Evolutionary conservation across 495 filamentous ascomycete species (phyloP).

Genomic region (Aspergillus funiculosus): DNA sequence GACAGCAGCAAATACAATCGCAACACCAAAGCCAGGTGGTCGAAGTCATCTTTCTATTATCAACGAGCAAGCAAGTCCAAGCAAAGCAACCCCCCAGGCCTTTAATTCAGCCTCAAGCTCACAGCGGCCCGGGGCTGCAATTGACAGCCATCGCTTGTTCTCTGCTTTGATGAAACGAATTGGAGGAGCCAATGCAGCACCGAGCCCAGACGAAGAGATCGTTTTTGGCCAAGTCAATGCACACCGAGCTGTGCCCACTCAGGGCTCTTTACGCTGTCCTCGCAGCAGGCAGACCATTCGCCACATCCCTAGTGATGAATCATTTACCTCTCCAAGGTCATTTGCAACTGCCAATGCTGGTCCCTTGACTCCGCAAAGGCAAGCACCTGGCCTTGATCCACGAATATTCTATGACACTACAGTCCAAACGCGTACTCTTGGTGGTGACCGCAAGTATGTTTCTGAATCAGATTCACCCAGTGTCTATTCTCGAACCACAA

Average conservation of each 20-base stretch:
- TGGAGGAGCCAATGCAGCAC: conserved; percentile 26
- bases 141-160: conserved; percentile 64
- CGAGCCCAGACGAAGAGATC: conserved; percentile 30
- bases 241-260: conserved; percentile 30
- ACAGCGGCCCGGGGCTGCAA: conserved; percentile 23
- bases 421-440: neutral
- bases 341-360: conserved; percentile 28
- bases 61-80: conserved; percentile 53
- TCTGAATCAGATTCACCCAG: conserved; percentile 39
- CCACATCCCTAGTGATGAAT: conserved; percentile 32
- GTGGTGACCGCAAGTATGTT: conserved; percentile 5
- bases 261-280: conserved; percentile 24
- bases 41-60: conserved; percentile 60
- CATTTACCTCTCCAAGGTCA: conserved; percentile 26
- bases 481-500: conserved; percentile 52
- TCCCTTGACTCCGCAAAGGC: conserved; percentile 20
- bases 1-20: conserved; percentile 45
- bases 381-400: neutral
- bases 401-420: neutral
- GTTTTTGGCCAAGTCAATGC: conserved; percentile 29
- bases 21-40: conserved; percentile 34
- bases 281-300: conserved; percentile 29
- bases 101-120: conserved; percentile 2
- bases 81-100: conserved; percentile 19
- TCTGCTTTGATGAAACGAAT: conserved; percentile 68